Evolutionary conservation across 2,329 filamentous ascomycete species (phyloP).

Genomic region (Verticillium klebahnii): DNA sequence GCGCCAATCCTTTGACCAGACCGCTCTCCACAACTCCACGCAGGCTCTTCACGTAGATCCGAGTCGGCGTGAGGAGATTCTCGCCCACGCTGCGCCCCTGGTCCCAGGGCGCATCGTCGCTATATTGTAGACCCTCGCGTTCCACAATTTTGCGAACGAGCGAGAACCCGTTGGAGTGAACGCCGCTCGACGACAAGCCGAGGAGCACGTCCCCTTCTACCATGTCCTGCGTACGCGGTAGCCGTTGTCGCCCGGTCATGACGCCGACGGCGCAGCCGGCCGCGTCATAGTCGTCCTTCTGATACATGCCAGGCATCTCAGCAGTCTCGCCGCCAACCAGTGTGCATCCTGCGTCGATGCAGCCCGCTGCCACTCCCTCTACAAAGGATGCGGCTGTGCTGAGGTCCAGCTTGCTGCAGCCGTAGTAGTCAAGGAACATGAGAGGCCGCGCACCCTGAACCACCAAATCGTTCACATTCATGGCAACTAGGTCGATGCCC

Average conservation of each 20-base stretch:
- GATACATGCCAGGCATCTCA: conserved; percentile 96
- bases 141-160: conserved; percentile 89
- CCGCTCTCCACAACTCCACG: conserved; percentile 59
- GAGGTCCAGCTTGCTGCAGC: conserved; percentile 82
- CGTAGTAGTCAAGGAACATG: conserved; percentile 98
- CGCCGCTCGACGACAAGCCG: conserved; percentile 77
- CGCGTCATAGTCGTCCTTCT: conserved; percentile 85
- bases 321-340: conserved; percentile 97
- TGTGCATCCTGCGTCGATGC: conserved; percentile 77
- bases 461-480: conserved; percentile 98
- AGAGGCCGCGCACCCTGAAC: conserved; percentile 93
- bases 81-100: conserved; percentile 59
- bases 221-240: conserved; percentile 77
- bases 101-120: conserved; percentile 74
- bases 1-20: conserved; percentile 85
- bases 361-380: conserved; percentile 83
- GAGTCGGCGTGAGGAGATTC: conserved; percentile 80
- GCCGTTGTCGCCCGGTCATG: conserved; percentile 62
- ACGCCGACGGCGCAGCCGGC: conserved; percentile 87
- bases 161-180: conserved; percentile 97
- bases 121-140: conserved; percentile 65
- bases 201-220: conserved; percentile 76
- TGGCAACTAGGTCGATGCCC: conserved; percentile 93
- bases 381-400: conserved; percentile 80
- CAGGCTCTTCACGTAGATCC: conserved; percentile 85